A percentile compares a stretch with the other conserved stretches of the same genome.
Conservation (phyloP, 331 rosid species). For the Rosa hybrid region DNA sequence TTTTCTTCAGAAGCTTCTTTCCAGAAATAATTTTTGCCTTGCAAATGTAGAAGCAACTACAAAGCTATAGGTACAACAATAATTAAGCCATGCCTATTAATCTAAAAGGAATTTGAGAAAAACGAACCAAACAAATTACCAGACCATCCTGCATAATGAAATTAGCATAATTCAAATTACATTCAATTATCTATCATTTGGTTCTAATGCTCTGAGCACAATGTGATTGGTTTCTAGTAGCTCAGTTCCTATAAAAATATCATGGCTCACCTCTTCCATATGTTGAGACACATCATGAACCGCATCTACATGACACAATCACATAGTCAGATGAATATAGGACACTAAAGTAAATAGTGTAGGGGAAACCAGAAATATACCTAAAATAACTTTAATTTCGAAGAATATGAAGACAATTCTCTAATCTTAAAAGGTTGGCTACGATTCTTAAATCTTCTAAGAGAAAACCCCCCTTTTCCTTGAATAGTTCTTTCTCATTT, state of each 20-base stretch:
- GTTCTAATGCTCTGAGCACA: slow-evolving; percentile 12
- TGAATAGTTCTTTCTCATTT: neutral
- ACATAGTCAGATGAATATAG: neutral
- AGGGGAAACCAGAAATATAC: neutral
- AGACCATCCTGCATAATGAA: slow-evolving; percentile 63
- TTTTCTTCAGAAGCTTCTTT: neutral
- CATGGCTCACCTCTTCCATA: slow-evolving; percentile 52
- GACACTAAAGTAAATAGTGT: slow-evolving; percentile 10
- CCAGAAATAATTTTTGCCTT: slow-evolving; percentile 14
- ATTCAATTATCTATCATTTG: slow-evolving; percentile 11
- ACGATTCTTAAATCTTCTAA: too few species aligned
- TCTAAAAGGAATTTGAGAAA: slow-evolving; percentile 10
- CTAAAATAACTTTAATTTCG: too few species aligned
- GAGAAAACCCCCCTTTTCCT: too few species aligned
- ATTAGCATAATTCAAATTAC: slow-evolving; percentile 21
- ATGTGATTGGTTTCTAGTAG: neutral
- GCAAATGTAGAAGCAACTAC: neutral
- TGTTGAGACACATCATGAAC: slow-evolving; percentile 50
- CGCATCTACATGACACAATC: slow-evolving; percentile 49
- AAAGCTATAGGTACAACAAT: neutral
- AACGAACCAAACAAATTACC: slow-evolving; percentile 42
- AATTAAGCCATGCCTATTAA: slow-evolving; percentile 15
- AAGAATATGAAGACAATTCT: too few species aligned
- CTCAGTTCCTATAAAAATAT: neutral
- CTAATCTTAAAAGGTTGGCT: too few species aligned